phyloP scores from a whole-genome alignment of 179 eudicot genomes.

The Nepenthes alata region DNA sequence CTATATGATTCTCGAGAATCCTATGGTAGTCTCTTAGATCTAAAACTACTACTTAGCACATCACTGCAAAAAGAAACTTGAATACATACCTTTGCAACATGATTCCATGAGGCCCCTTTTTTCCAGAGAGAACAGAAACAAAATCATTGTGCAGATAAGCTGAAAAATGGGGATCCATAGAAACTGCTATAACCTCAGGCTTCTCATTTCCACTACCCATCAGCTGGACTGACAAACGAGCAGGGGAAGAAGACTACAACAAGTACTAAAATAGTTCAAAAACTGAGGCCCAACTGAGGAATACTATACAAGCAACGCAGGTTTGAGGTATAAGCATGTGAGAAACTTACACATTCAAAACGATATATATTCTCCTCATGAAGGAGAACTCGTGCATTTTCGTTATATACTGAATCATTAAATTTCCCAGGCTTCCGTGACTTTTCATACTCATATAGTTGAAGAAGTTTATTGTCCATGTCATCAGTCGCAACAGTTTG shows the following conservation, averaged over 20 bases:
- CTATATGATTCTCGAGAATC: too few relatives aligned
- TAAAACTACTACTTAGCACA: not conserved
- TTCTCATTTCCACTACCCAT: conserved; percentile 80
- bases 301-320: not conserved
- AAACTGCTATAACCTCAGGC: conserved; percentile 63
- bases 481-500: conserved; percentile 84
- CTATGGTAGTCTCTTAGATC: too few relatives aligned
- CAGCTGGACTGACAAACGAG: conserved; percentile 56
- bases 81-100: conserved; percentile 44
- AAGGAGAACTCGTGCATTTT: conserved; percentile 76
- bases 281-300: conserved; percentile 1
- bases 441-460: conserved; percentile 74
- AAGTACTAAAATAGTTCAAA: conserved; percentile 9
- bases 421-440: conserved; percentile 53
- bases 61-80: not conserved
- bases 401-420: conserved; percentile 82
- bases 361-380: conserved; percentile 84
- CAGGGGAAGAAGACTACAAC: conserved; percentile 51
- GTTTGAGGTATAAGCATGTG: not conserved
- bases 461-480: conserved; percentile 73
- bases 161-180: conserved; percentile 61
- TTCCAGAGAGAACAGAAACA: conserved; percentile 30
- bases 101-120: conserved; percentile 38
- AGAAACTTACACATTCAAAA: conserved; percentile 62
- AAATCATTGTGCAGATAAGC: conserved; percentile 48